Evolutionary conservation across 345 rosid species (phyloP).

Genomic region (Lepidium sativum): DNA sequence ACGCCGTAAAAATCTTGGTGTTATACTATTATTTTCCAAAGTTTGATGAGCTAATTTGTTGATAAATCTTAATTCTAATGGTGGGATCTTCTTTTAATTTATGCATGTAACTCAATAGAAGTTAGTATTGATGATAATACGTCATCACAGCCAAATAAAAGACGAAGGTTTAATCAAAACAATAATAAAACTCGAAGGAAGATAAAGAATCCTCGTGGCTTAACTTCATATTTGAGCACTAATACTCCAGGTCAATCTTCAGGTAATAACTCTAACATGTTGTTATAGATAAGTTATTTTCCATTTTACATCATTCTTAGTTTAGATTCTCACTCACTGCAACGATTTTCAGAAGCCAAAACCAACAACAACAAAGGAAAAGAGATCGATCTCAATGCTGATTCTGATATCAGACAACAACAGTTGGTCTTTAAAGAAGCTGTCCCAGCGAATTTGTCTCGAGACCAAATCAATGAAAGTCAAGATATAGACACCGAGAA

Average conservation of each 20-base stretch:
- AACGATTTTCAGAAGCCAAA: neutral
- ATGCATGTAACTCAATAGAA: conserved; percentile 28
- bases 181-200: too few relatives aligned
- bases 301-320: neutral
- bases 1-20: too few relatives aligned
- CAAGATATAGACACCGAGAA: neutral
- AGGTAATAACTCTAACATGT: neutral
- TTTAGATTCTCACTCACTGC: neutral
- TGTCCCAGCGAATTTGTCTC: neutral
- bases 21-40: neutral
- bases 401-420: neutral
- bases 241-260: neutral
- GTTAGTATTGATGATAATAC: too few relatives aligned
- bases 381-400: neutral
- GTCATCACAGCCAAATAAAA: too few relatives aligned
- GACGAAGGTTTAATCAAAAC: neutral
- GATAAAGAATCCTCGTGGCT: neutral
- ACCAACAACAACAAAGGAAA: neutral
- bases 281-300: neutral
- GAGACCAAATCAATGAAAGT: neutral
- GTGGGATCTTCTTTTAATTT: neutral
- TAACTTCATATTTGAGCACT: neutral
- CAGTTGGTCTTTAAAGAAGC: neutral
- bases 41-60: neutral
- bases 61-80: neutral